Base-by-base conservation (phyloP, 2,329 filamentous ascomycete species). In the Cladophialophora chaetospira region DNA sequence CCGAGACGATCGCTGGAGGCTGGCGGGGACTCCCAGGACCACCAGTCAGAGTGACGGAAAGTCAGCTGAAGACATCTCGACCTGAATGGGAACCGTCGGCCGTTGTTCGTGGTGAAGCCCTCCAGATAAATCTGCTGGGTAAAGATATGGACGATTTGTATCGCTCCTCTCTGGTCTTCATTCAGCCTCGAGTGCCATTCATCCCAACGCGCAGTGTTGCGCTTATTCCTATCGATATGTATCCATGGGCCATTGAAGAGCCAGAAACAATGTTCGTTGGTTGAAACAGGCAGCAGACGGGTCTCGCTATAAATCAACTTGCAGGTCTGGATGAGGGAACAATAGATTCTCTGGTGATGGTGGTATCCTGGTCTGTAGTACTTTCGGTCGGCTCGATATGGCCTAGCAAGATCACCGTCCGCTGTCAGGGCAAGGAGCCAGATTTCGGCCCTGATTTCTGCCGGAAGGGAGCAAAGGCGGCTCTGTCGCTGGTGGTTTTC, bases 401-500 rank as follows among this genome's bases (percentile, higher is more conserved):
- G 60, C 40, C 60, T 63, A 11, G 54, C 43, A 8, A 51, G 52
- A 38, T 68, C 63, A 19, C 61, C 42, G 38, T 63, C 48, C 50
- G 58, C 53, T 11, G 29, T 57, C 3, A 80, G 65, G 0, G 68
- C 72, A 42, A 68, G 69, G 8, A 67, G 55, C 64, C 80, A 84
- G 46, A 84, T 79, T 1, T 69, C 64, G 57, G 72, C 71, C 53
- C 81, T 76, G 11, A 83, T 62, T 64, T 84, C 81, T 13, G 73
- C 72, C 0, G 81, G 80, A 0, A 83, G 64, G 1, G 53, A 36
- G 60, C 76, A 78, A 0, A 79, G 64, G 2, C 58, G 58, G 28
- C 65, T 64, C 38, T 64, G 53, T 2, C 28, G 40, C 57, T 69
- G 65, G 15, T 28, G 19, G 40, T 52, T 46, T n/a, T 35, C 46